phyloP scores from a whole-genome alignment of 164 flowering plant species.

The Magnolia changhungtana region DNA sequence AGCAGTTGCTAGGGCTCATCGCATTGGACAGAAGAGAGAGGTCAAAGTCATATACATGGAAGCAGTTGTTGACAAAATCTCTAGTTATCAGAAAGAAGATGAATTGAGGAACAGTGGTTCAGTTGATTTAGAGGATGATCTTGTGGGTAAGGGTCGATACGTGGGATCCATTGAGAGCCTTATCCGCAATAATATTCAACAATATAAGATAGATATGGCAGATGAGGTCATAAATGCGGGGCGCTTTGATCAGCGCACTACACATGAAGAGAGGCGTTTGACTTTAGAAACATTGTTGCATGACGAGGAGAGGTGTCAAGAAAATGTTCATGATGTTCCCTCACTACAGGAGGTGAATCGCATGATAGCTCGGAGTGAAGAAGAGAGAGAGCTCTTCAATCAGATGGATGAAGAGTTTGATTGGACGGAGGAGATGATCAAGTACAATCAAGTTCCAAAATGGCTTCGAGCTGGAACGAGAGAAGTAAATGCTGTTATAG shows the following conservation, averaged over 20 bases:
- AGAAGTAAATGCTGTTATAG: slow-evolving; percentile 74
- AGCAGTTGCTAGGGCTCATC: slow-evolving; percentile 98
- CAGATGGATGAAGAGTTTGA: slow-evolving; percentile 97
- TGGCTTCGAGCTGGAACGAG: slow-evolving; percentile 84
- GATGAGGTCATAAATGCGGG: slow-evolving; percentile 99
- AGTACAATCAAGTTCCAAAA: slow-evolving; percentile 82
- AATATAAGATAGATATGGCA: slow-evolving; percentile 99
- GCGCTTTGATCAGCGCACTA: slow-evolving; percentile 98
- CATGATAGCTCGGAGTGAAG: slow-evolving; percentile 95
- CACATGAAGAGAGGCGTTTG: slow-evolving; percentile 95
- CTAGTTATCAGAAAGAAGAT: slow-evolving; percentile 92
- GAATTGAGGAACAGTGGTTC: slow-evolving; percentile 71
- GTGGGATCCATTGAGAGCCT: slow-evolving; percentile 98
- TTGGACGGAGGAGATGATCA: slow-evolving; percentile 83
- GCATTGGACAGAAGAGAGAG: slow-evolving; percentile 95
- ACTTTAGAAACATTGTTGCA: slow-evolving; percentile 90
- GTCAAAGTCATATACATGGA: slow-evolving; percentile 97
- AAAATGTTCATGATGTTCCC: slow-evolving; percentile 91
- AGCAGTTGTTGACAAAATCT: slow-evolving; percentile 87
- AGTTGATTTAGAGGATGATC: slow-evolving; percentile 92
- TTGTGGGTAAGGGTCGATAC: slow-evolving; percentile 97
- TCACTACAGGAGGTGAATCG: slow-evolving; percentile 94
- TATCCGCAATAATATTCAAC: slow-evolving; percentile 94
- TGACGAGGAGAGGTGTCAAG: slow-evolving; percentile 98
- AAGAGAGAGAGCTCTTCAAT: slow-evolving; percentile 90